phyloP scores from a whole-genome alignment of 352 stramenopile species.

The Globisporangium sylvaticum region DNA sequence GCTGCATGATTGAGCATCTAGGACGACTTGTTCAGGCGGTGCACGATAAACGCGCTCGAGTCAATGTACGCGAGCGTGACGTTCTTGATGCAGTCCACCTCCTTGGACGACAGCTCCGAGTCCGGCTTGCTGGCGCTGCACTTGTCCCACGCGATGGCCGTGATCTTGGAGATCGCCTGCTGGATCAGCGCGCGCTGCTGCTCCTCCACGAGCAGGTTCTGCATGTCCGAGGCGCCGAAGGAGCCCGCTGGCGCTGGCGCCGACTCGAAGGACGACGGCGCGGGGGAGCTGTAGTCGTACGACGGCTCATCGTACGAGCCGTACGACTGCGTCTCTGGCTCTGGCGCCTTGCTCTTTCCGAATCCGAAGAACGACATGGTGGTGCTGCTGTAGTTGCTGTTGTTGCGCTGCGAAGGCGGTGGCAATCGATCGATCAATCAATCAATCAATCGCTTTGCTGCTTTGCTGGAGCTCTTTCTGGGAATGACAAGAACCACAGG shows the following conservation, averaged over 20 bases:
- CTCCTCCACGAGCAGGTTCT: conserved; percentile 84
- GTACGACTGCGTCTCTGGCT: conserved; percentile 43
- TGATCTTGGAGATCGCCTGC: conserved; percentile 88
- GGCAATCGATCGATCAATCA: neutral
- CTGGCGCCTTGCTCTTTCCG: conserved; percentile 63
- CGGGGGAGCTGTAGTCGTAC: conserved; percentile 65
- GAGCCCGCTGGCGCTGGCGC: conserved; percentile 23
- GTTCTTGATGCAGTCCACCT: conserved; percentile 87
- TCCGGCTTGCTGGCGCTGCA: conserved; percentile 84
- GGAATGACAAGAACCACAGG: neutral
- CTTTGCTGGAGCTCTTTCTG: conserved; percentile 1
- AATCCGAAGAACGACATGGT: conserved; percentile 84
- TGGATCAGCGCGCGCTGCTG: conserved; percentile 86
- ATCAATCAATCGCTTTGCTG: neutral
- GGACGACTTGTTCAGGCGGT: conserved; percentile 76
- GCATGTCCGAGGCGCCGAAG: conserved; percentile 55
- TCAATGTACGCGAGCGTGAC: conserved; percentile 84
- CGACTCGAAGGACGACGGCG: conserved; percentile 35
- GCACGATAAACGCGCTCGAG: conserved; percentile 83
- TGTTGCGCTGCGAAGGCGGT: neutral
- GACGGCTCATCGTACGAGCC: conserved; percentile 61
- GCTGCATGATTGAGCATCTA: conserved; percentile 12
- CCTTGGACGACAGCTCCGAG: conserved; percentile 73
- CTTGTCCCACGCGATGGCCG: conserved; percentile 86
- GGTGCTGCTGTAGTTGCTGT: neutral